Base-by-base conservation (phyloP, 352 stramenopile genomes). In the Phytopythium litorale region DNA sequence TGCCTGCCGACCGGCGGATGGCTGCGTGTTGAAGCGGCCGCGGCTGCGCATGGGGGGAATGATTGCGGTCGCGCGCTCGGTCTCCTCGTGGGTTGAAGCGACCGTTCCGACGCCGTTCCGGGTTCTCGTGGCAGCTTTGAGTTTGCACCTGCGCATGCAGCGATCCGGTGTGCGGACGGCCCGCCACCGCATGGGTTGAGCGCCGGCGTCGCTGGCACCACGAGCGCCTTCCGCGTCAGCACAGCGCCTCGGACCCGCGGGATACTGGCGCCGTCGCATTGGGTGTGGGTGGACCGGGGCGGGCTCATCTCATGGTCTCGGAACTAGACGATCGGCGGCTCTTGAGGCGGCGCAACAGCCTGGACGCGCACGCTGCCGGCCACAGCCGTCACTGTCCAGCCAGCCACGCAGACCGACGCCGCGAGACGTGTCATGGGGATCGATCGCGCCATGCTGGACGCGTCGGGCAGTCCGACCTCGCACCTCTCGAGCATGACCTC, bases 21-120 rank as follows among this genome's bases (percentile, higher is more conserved):
- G 46, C 46, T 52, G 23, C 46, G 46, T 30, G 46, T 52, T 52
- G 46, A 52, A 52, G 46, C 46, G 33, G 46, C 21, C 32, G 21
- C n/a, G 46, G 13, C 6, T 9, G 40, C 16, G 0, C 4, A 45
- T 7, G 45, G 21, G 7, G 21, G 46, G 46, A 52, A 52, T 52
- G 46, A 8, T 52, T 52, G 46, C 46, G 46, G 9, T 5, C 40
- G 18, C 2, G 0, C 40, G 40, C 2, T 6, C 28, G 9, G 46
- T 11, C 18, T 25, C 7, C 5, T 2, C 16, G 19, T 52, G 46
- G 46, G 46, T 52, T 52, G 46, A 33, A 12, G 46, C n/a, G 21
- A 25, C 21, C 46, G 46, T 52, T 52, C 46, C 23, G 7, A 15
- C 21, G 11, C 12, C 21, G 23, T 52, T 52, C 46, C 46, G 46